Evolutionary conservation across 2,329 filamentous ascomycete genomes (phyloP).

Genomic region (Colletotrichum sp.): DNA sequence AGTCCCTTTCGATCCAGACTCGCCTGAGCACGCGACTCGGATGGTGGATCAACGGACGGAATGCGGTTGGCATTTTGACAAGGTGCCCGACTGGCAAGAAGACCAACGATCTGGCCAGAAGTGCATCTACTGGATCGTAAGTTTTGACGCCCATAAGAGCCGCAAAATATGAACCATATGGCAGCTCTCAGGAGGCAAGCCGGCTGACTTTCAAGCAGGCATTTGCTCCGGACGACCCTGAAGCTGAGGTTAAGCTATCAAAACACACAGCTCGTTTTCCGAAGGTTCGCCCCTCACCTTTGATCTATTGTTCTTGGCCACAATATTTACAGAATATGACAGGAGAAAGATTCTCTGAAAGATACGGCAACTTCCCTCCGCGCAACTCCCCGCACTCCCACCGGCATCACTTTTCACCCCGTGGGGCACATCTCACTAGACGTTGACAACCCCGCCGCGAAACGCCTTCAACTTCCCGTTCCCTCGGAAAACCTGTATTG

Average conservation of each 20-base stretch:
- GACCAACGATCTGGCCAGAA: slow-evolving; percentile 23
- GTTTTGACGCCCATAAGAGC: not conserved
- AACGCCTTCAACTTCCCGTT: slow-evolving; percentile 21
- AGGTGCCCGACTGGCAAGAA: slow-evolving; percentile 24
- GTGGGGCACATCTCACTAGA: slow-evolving; percentile 36
- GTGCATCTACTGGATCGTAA: slow-evolving; percentile 26
- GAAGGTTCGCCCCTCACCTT: not conserved
- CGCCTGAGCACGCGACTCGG: slow-evolving; percentile 24
- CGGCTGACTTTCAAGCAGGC: slow-evolving; percentile 13
- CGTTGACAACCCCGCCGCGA: slow-evolving; percentile 9
- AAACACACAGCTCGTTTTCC: slow-evolving; percentile 26
- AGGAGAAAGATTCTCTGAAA: slow-evolving; percentile 20
- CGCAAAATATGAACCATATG: too few relatives aligned
- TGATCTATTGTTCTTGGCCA: not conserved
- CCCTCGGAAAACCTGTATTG: slow-evolving; percentile 27
- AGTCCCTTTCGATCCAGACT: slow-evolving; percentile 31
- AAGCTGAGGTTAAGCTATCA: slow-evolving; percentile 20
- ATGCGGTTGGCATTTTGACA: slow-evolving; percentile 29
- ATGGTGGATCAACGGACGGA: slow-evolving; percentile 27
- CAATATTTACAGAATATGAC: not conserved
- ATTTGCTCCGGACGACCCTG: slow-evolving; percentile 9
- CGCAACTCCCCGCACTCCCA: slow-evolving; percentile 3
- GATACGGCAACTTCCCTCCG: slow-evolving; percentile 17
- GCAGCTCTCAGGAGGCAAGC: not conserved
- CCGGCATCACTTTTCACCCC: slow-evolving; percentile 26